phyloP scores from a whole-genome alignment of 805 yeast species.

The Kuraishia molischiana region DNA sequence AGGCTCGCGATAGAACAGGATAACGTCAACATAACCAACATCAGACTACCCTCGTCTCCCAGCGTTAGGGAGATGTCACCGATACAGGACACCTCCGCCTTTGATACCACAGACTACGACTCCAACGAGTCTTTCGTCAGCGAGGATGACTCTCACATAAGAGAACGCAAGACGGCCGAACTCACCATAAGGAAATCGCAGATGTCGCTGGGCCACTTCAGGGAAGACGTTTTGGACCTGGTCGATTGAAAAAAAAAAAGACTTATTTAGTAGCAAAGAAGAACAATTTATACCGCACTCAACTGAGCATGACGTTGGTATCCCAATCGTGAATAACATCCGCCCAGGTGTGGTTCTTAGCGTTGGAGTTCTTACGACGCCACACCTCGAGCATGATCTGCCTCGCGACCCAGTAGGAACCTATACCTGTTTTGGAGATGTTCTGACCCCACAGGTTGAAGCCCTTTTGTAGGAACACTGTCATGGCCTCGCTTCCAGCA shows the following conservation, averaged over 20 bases:
- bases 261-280: too few species aligned
- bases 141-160: background rate
- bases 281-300: too few species aligned
- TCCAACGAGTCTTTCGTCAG: background rate
- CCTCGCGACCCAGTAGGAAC: constrained; percentile 80
- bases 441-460: constrained; percentile 70
- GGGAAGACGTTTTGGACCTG: constrained; percentile 7
- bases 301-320: constrained; percentile 68
- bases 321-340: constrained; percentile 78
- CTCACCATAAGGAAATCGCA: constrained; percentile 9
- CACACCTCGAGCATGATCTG: constrained; percentile 83
- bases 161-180: constrained; percentile 3
- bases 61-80: background rate
- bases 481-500: constrained; percentile 73
- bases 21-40: background rate
- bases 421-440: constrained; percentile 49
- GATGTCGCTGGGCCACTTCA: constrained; percentile 9
- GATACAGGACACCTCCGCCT: background rate
- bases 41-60: too few species aligned
- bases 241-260: background rate
- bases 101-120: background rate
- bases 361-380: constrained; percentile 58
- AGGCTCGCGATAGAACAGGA: background rate
- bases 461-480: constrained; percentile 46
- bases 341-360: constrained; percentile 61